These are phyloP conservation scores for Aspergillus fischeri DNA, from an alignment of 2,329 filamentous ascomycete genomes.

Conservation along the genomic window DNA sequence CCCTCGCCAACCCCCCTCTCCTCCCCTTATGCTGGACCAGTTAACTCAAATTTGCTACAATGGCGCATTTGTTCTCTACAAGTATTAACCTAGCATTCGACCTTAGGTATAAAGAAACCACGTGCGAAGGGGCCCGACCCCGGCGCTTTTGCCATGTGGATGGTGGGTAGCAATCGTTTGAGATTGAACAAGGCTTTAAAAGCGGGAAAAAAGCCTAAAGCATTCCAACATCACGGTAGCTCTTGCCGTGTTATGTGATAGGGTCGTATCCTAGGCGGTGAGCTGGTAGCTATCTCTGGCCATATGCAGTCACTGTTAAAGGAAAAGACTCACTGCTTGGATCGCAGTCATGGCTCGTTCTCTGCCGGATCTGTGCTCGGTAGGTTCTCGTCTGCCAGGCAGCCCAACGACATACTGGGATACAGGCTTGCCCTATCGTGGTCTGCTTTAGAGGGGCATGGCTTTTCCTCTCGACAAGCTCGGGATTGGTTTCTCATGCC, in stretches of 20 bases:
- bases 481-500: slow-evolving; percentile 42
- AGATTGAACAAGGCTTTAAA: slow-evolving; percentile 40
- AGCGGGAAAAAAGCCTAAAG: slow-evolving; percentile 45
- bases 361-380: not conserved
- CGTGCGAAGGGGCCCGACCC: slow-evolving; percentile 24
- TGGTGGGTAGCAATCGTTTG: slow-evolving; percentile 36
- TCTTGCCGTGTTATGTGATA: slow-evolving; percentile 31
- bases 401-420: slow-evolving; percentile 9
- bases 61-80: not conserved
- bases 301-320: slow-evolving; percentile 1
- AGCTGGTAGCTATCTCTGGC: slow-evolving; percentile 1
- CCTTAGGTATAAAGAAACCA: slow-evolving; percentile 30
- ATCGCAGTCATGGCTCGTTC: not conserved
- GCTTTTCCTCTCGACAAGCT: slow-evolving; percentile 41
- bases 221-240: slow-evolving; percentile 18
- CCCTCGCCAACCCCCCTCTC: no score
- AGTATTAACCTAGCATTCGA: not conserved
- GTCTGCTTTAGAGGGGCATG: slow-evolving; percentile 39
- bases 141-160: slow-evolving; percentile 41
- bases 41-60: not conserved
- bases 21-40: not conserved
- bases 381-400: not conserved
- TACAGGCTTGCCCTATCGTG: slow-evolving; percentile 15
- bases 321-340: not conserved
- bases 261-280: slow-evolving; percentile 3